Evolutionary conservation across 805 yeast species (phyloP), one percentile per base, ranked within the genome.

Genomic region (Lipomyces lipofer): DNA sequence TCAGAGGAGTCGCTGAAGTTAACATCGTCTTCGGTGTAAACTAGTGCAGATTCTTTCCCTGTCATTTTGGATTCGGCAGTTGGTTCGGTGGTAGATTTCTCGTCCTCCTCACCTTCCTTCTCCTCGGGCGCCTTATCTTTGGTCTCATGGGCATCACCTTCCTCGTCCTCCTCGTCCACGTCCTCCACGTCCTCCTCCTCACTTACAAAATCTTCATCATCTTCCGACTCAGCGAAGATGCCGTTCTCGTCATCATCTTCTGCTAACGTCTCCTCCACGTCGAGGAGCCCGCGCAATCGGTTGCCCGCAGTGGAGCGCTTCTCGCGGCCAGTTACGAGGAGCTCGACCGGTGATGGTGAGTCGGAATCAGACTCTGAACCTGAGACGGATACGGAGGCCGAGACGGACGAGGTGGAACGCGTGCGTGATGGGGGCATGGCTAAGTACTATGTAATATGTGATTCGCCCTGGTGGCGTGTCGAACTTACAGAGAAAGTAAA

Each of bases 261-360:
- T 13, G 73, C 74, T 12, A 73, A 67, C 44, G 81, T 85, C 59
- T 81, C 86, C 63, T 84, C 96, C 27, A 87, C 77, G 54, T 83
- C 86, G 17, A 94, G 73, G 56, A 94, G 76, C 52, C 82, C 82
- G 64, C 81, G 81, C 67, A 94, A 74, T 51, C 94, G 76, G 49
- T 88, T 85, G 13, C 99, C 99, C 1, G 99, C 99, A 71, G 92
- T 94, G 42, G 89, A 70, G 51, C 99, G 81, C 60, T 88, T 76
- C 56, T 81, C 73, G 58, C 97, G 79, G 2, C 95, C 85, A 19
- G 86, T 82, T 63, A 86, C 85, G 52, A 89, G 75, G 63, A 83
- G 85, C 33, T 75, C 79, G 10, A 58, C 54, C 15, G 30, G n/a
- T 13, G 56, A 49, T 29, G 32, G 40, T 12, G 54, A 45, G 35